Base-by-base conservation (phyloP, 768 basidiomycete genomes). In the Galerina marginata region DNA sequence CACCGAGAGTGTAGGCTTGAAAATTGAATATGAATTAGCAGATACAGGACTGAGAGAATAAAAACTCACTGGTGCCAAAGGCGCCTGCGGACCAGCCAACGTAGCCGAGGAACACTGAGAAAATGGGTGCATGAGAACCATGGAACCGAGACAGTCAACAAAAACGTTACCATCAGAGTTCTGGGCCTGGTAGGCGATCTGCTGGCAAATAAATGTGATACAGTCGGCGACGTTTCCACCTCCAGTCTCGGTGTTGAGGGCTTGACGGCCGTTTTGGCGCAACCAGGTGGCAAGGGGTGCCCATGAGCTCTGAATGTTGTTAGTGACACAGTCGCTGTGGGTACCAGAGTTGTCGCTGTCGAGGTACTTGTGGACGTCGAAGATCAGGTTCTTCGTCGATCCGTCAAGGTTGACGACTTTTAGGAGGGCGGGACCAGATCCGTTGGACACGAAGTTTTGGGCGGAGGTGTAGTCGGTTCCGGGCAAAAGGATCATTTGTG, bases 301-400 rank as follows among this genome's bases (percentile, higher is more conserved):
- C 80, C 83, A 83, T 4, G 80, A 72, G 9, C 71, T 69, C 20
- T 75, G 77, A 44, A 83, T 84, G 73, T 84, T 84, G 70, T 86
- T 83, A 9, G 81, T 87, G 4, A 77, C 74, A 59, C 87, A 88
- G 39, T 79, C 80, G 2, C 56, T 23, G 38, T 72, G 67, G 3
- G 67, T 70, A 14, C 71, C 71, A 16, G 71, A 83, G 67, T 80
- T 82, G 65, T 86, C 84, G 14, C 65, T 73, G 70, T 88, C 86
- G 49, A 85, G 80, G 72, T 87, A 87, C 67, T 85, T 83, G 77
- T 88, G 86, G 2, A 86, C 85, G 65, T 88, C 87, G 65, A 88
- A 81, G 60, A 88, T 72, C 42, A 87, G 77, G 65, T 77, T 76
- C 23, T 71, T 78, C 11, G 57, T 75, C 20, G 71, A 75, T 4